Conservation (phyloP, 2,329 filamentous ascomycete genomes). For the Colletotrichum siamense region DNA sequence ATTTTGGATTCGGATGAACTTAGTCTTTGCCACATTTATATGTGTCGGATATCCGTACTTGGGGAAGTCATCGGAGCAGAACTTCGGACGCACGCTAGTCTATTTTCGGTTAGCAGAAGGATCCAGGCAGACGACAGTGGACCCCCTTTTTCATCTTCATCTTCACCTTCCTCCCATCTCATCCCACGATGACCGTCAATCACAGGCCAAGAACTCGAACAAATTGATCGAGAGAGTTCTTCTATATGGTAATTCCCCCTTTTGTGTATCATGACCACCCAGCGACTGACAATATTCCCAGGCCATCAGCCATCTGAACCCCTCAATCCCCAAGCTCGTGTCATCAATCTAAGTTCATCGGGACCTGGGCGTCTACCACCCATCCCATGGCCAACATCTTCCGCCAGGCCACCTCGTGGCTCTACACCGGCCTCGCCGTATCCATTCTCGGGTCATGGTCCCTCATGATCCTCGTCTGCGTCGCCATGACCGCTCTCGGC, state of each 20-base stretch:
- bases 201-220: neutral
- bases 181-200: neutral
- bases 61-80: neutral
- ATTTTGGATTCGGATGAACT: neutral
- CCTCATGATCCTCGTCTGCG: neutral
- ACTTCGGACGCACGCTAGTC: neutral
- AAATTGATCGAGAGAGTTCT: neutral
- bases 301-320: accelerated
- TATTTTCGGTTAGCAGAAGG: neutral
- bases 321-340: accelerated
- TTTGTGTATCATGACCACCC: neutral
- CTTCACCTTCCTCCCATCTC: neutral
- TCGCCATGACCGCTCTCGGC: neutral
- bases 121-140: neutral
- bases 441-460: neutral
- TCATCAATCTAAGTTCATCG: neutral
- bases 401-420: conserved; percentile 10
- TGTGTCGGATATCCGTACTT: neutral
- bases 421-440: conserved; percentile 11
- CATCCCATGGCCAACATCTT: conserved; percentile 1
- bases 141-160: neutral
- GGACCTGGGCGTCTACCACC: neutral
- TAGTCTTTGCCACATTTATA: neutral
- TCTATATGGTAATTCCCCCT: accelerated
- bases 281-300: accelerated